Evolutionary conservation across 2,329 filamentous ascomycete species (phyloP).

Genomic region (Macrophomina pseudophaseolina): DNA sequence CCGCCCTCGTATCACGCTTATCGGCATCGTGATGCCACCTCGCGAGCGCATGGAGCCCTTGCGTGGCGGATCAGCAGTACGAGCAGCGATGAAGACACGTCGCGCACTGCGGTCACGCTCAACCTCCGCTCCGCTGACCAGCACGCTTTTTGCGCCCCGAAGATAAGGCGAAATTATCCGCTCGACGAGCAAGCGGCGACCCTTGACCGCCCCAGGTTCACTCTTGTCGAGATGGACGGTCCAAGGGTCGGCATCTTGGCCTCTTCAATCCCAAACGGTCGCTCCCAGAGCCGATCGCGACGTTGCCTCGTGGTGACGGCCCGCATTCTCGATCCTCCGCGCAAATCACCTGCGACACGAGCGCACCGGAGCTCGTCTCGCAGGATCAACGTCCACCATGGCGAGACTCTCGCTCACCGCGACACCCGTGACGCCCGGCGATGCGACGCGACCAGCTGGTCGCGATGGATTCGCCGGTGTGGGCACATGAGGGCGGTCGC

Average conservation of each 20-base stretch:
- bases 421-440: not conserved
- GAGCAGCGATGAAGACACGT: conserved; percentile 17
- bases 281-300: conserved; percentile 10
- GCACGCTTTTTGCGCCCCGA: not conserved
- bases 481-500: not conserved
- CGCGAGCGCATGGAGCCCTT: conserved; percentile 10
- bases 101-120: conserved; percentile 11
- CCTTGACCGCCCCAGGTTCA: not conserved
- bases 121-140: not conserved
- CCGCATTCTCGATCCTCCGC: conserved; percentile 19
- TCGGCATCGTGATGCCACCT: conserved; percentile 6
- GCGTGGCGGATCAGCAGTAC: conserved; percentile 22
- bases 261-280: conserved; percentile 3
- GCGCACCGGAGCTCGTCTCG: conserved; percentile 18
- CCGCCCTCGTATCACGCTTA: conserved; percentile 19
- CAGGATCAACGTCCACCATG: not conserved
- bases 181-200: not conserved
- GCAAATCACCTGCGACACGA: conserved; percentile 18
- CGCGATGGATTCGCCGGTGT: conserved; percentile 7
- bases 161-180: conserved; percentile 20
- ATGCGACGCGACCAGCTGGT: conserved; percentile 4
- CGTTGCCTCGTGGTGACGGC: conserved; percentile 13
- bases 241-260: not conserved
- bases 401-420: not conserved
- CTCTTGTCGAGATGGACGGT: not conserved